Percentiles rank a stretch among this genome's conserved stretches.
phyloP scores from a whole-genome alignment of 495 filamentous ascomycete genomes.

The Umbilicaria muhlenbergii region DNA sequence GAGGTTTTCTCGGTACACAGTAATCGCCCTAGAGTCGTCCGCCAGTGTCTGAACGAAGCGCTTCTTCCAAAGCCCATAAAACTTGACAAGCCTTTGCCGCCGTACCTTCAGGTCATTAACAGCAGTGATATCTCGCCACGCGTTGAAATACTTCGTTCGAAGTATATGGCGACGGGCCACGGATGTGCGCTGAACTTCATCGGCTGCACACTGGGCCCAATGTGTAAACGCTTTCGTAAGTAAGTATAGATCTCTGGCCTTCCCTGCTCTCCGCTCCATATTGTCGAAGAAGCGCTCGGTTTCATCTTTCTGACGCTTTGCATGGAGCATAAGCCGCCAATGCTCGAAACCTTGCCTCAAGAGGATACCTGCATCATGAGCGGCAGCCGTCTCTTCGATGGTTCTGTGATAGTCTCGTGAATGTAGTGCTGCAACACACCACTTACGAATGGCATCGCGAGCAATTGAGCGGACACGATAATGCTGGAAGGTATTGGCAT shows the following conservation, averaged over 20 bases:
- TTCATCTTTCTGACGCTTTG: conserved; percentile 29
- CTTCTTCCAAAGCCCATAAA: conserved; percentile 39
- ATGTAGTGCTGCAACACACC: conserved; percentile 36
- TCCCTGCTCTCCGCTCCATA: conserved; percentile 41
- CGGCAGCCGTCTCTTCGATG: conserved; percentile 32
- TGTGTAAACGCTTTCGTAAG: conserved; percentile 59
- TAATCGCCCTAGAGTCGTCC: conserved; percentile 24
- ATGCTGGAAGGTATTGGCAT: conserved; percentile 43
- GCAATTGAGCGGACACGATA: conserved; percentile 32
- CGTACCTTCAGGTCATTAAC: conserved; percentile 55
- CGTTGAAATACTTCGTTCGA: conserved; percentile 56
- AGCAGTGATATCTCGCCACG: conserved; percentile 58
- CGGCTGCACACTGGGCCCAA: conserved; percentile 48
- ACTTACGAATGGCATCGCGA: conserved; percentile 32
- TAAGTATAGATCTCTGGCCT: conserved; percentile 48
- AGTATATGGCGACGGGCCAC: conserved; percentile 53
- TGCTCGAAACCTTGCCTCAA: conserved; percentile 39
- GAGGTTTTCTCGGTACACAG: conserved; percentile 27
- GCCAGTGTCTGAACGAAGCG: conserved; percentile 20
- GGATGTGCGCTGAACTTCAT: conserved; percentile 41
- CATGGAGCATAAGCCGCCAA: conserved; percentile 36
- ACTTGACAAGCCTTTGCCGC: conserved; percentile 40
- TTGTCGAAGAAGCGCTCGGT: conserved; percentile 47
- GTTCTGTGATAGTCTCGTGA: conserved; percentile 25
- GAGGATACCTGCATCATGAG: conserved; percentile 35